Evolutionary conservation across 805 yeast genomes (phyloP).

Genomic region (Kodamaea hsintzibuensis): DNA sequence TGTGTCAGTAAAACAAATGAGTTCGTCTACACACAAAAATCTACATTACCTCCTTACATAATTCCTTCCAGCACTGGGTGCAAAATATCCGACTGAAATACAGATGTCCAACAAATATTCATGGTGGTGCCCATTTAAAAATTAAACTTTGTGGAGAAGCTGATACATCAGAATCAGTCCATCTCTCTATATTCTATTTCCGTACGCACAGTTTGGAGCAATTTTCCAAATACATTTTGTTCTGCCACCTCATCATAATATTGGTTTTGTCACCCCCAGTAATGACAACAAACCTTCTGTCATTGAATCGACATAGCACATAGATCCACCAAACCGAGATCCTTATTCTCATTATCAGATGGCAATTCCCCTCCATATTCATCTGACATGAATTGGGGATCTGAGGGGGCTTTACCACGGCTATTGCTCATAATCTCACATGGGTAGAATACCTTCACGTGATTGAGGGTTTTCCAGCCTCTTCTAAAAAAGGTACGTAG

Average conservation of each 20-base stretch:
- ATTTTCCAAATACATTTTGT: background rate
- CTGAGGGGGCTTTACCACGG: background rate
- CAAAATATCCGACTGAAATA: background rate
- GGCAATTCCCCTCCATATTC: background rate
- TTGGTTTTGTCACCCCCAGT: background rate
- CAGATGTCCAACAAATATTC: background rate
- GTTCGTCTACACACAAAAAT: too few species aligned
- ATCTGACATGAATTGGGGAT: background rate
- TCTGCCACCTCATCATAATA: background rate
- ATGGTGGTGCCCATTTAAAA: background rate
- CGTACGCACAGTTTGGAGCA: too few species aligned
- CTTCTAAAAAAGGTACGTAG: background rate
- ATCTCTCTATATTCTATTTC: background rate
- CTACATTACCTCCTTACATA: too few species aligned
- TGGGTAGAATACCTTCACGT: background rate
- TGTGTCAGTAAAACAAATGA: too few species aligned
- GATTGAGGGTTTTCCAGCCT: background rate
- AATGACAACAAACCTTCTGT: too few species aligned
- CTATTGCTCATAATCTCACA: background rate
- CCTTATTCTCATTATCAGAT: background rate
- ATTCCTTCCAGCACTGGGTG: background rate
- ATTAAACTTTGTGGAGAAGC: background rate
- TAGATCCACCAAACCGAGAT: background rate
- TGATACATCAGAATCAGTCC: background rate
- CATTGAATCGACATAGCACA: background rate